phyloP scores from a whole-genome alignment of 2,329 filamentous ascomycete species.

The Phialophora expanda region DNA sequence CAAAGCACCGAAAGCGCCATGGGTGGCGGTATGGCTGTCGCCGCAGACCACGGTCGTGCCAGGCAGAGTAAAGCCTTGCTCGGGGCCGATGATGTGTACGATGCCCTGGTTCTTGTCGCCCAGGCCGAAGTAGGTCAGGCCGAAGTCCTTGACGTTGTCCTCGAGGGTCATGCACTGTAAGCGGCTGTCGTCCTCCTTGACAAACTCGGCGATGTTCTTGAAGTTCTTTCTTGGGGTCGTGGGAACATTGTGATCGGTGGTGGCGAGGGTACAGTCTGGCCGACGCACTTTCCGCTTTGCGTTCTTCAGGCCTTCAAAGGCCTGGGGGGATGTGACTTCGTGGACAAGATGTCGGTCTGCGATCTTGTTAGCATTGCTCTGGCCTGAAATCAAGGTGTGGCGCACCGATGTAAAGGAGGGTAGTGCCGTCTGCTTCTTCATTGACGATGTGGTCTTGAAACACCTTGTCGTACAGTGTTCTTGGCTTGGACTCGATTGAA shows the following conservation, averaged over 20 bases:
- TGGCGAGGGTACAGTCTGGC: slow-evolving; percentile 95
- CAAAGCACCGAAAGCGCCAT: slow-evolving; percentile 92
- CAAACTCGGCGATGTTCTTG: slow-evolving; percentile 92
- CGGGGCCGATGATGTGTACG: slow-evolving; percentile 96
- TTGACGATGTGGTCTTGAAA: slow-evolving; percentile 93
- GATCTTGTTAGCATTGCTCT: slow-evolving; percentile 31
- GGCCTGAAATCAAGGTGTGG: slow-evolving; percentile 28
- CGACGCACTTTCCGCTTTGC: slow-evolving; percentile 85
- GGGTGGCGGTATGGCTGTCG: slow-evolving; percentile 97
- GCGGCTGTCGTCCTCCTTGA: slow-evolving; percentile 91
- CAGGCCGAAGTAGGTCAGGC: slow-evolving; percentile 95
- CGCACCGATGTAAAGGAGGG: slow-evolving; percentile 90
- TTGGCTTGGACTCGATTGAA: slow-evolving; percentile 70
- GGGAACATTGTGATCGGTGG: slow-evolving; percentile 97
- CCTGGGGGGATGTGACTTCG: slow-evolving; percentile 99
- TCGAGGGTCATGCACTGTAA: slow-evolving; percentile 94
- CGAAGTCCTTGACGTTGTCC: slow-evolving; percentile 96
- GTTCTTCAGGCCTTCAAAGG: slow-evolving; percentile 93
- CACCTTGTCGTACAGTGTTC: slow-evolving; percentile 97
- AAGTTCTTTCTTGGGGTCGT: slow-evolving; percentile 88
- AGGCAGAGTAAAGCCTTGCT: slow-evolving; percentile 97
- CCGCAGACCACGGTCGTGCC: slow-evolving; percentile 97
- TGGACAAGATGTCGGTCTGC: slow-evolving; percentile 93
- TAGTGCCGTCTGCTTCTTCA: slow-evolving; percentile 90
- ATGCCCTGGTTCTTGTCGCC: slow-evolving; percentile 97